Percentiles rank a stretch among this genome's conserved stretches.
Evolutionary conservation across 768 basidiomycete genomes (phyloP).

Genomic region (Floccularia luteovirens): DNA sequence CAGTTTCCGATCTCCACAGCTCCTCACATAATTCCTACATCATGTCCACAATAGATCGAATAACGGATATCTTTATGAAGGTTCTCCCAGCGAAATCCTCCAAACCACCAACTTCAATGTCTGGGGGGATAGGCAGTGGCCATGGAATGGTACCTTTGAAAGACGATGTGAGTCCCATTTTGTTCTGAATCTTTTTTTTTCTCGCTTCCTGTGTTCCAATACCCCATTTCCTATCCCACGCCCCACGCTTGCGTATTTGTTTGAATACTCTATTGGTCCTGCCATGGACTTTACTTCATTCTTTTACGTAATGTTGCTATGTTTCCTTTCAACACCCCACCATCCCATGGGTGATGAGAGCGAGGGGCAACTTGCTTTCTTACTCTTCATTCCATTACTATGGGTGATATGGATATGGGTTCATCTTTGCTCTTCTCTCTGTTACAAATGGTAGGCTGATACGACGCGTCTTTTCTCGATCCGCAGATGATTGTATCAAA

Average conservation of each 20-base stretch:
- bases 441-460: slow-evolving; percentile 2
- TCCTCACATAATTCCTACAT: too few relatives aligned
- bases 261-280: background rate
- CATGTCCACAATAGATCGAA: slow-evolving; percentile 53
- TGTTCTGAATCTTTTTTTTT: slow-evolving; percentile 9
- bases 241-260: background rate
- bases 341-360: slow-evolving; percentile 25
- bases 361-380: slow-evolving; percentile 44
- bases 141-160: slow-evolving; percentile 55
- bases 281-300: too few relatives aligned
- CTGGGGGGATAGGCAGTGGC: slow-evolving; percentile 52
- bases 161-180: slow-evolving; percentile 56
- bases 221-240: background rate
- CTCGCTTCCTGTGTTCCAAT: slow-evolving; percentile 8
- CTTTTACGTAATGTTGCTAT: slow-evolving; percentile 41
- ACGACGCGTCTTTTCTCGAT: slow-evolving; percentile 5
- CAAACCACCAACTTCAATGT: slow-evolving; percentile 29
- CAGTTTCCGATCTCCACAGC: too few relatives aligned
- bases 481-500: slow-evolving; percentile 82
- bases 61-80: slow-evolving; percentile 41
- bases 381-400: slow-evolving; percentile 58
- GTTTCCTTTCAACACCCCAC: slow-evolving; percentile 5
- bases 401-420: slow-evolving; percentile 72
- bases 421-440: slow-evolving; percentile 13
- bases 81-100: slow-evolving; percentile 36